phyloP scores from a whole-genome alignment of 805 yeast genomes.

The Isabelozyma gotoi region DNA sequence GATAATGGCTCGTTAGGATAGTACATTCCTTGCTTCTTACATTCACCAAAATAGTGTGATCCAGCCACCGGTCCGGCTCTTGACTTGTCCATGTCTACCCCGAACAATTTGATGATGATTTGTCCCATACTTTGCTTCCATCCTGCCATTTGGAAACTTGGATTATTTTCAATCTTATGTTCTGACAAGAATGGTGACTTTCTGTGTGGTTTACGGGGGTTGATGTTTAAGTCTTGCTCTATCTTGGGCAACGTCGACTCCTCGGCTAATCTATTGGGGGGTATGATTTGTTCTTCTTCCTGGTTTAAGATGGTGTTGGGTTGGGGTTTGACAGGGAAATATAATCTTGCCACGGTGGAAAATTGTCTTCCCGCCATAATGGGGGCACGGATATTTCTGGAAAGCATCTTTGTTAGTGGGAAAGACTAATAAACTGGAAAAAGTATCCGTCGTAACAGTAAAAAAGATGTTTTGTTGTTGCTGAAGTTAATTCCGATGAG shows the following conservation, averaged over 20 bases:
- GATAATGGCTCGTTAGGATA: constrained; percentile 72
- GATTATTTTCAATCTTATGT: constrained; percentile 35
- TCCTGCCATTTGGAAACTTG: constrained; percentile 33
- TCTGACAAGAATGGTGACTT: constrained; percentile 41
- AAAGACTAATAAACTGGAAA: too few species aligned
- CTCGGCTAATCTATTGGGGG: constrained; percentile 38
- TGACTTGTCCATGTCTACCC: constrained; percentile 86
- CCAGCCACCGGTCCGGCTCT: constrained; percentile 96
- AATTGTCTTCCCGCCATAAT: neutral
- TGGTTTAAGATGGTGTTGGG: neutral
- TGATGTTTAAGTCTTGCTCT: constrained; percentile 30
- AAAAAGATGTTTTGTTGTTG: too few species aligned
- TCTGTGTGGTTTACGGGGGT: constrained; percentile 34
- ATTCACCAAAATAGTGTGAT: constrained; percentile 78
- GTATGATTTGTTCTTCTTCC: constrained; percentile 6
- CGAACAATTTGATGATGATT: constrained; percentile 55
- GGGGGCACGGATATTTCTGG: neutral
- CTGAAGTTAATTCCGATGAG: neutral
- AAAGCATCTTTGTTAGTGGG: neutral
- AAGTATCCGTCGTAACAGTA: too few species aligned
- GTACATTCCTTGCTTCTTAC: constrained; percentile 81
- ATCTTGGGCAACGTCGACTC: constrained; percentile 41
- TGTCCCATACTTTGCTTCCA: constrained; percentile 58
- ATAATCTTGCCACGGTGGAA: neutral
- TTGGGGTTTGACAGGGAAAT: neutral